Percentiles rank a stretch among this genome's conserved stretches.
Evolutionary conservation across 108 stramenopile genomes (phyloP).

Genomic region (Conticribra guillardii): DNA sequence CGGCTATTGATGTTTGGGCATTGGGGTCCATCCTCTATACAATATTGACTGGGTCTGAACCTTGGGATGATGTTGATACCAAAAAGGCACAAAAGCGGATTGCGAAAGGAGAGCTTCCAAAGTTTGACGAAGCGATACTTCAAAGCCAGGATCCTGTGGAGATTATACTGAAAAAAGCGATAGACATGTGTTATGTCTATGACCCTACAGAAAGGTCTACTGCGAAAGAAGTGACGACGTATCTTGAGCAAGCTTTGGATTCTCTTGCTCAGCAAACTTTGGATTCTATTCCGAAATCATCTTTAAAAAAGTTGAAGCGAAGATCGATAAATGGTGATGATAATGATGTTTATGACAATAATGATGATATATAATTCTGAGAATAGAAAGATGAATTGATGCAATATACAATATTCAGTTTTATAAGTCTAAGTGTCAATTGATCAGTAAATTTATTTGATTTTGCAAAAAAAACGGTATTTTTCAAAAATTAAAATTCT

Average conservation of each 20-base stretch:
- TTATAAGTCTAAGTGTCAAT: too few species aligned
- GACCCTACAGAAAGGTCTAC: neutral
- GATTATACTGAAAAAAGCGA: constrained; percentile 22
- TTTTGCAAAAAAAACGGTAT: too few species aligned
- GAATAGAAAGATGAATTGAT: too few species aligned
- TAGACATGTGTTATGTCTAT: constrained; percentile 46
- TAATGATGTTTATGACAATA: too few species aligned
- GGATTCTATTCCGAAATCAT: too few species aligned
- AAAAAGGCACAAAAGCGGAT: constrained; percentile 24
- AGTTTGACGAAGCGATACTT: constrained; percentile 21
- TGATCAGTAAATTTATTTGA: too few species aligned
- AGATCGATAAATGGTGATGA: too few species aligned
- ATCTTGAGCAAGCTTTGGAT: neutral
- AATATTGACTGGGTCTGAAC: constrained; percentile 25
- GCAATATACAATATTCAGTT: too few species aligned
- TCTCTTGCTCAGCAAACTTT: too few species aligned
- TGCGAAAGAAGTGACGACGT: neutral
- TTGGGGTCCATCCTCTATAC: constrained; percentile 45
- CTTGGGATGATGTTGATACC: constrained; percentile 21
- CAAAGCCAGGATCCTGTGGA: constrained; percentile 38
- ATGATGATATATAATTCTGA: too few species aligned
- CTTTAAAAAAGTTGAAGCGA: too few species aligned
- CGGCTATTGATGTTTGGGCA: constrained; percentile 52
- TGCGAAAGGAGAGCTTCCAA: constrained; percentile 30
- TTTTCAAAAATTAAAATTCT: too few species aligned